Percentiles rank a stretch among this genome's conserved stretches.
These are phyloP conservation scores for Cajanus cajan DNA, from an alignment of 306 rosid species.

Conservation along the genomic window DNA sequence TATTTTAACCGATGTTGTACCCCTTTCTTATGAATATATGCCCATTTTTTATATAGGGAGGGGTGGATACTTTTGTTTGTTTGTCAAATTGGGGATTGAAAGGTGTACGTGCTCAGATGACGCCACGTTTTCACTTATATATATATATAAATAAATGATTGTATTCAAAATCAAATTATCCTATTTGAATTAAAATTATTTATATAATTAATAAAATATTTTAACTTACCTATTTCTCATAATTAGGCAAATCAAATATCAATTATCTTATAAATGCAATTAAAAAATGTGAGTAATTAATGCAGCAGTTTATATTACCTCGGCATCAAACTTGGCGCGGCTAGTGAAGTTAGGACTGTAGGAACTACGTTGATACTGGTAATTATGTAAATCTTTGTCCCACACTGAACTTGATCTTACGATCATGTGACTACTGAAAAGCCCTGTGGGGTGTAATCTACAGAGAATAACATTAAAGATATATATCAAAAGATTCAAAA, in stretches of 20 bases:
- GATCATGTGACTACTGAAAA: slow-evolving; percentile 27
- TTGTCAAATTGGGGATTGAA: no score
- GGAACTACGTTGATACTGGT: slow-evolving; percentile 31
- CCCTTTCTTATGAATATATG: no score
- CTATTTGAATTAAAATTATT: not conserved
- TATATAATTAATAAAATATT: not conserved
- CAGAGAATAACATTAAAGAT: not conserved
- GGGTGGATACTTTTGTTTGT: no score
- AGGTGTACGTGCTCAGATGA: no score
- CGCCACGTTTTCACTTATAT: no score
- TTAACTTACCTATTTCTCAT: not conserved
- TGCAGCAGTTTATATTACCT: slow-evolving; percentile 28
- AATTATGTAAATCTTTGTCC: slow-evolving; percentile 23
- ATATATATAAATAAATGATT: no score
- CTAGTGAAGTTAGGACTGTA: slow-evolving; percentile 20
- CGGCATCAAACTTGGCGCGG: slow-evolving; percentile 24
- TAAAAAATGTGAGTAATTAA: not conserved
- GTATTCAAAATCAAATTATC: not conserved
- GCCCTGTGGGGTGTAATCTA: slow-evolving; percentile 30
- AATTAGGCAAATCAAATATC: not conserved
- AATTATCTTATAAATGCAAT: not conserved
- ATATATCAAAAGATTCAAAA: not conserved
- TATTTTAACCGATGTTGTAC: no score
- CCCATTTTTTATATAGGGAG: no score
- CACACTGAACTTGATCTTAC: slow-evolving; percentile 36